A percentile compares a stretch with the other conserved stretches of the same genome.
These are phyloP conservation scores for Aspergillus costaricaensis DNA, from an alignment of 2,329 filamentous ascomycete genomes.

Conservation along the genomic window DNA sequence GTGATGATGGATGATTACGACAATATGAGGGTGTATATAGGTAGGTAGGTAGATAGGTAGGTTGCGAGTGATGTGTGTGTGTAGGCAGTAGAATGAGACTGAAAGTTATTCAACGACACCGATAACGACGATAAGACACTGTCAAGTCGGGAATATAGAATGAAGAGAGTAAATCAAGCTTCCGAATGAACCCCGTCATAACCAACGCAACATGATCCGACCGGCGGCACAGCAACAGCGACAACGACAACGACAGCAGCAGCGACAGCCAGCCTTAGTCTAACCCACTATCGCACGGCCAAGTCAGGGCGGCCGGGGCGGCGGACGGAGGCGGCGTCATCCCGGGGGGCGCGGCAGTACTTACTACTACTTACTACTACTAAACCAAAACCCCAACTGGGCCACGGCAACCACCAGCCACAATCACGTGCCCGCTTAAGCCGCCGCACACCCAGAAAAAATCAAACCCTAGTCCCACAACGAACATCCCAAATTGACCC, in stretches of 20 bases:
- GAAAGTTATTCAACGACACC: no score
- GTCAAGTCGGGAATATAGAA: no score
- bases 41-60: no score
- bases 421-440: conserved; percentile 38
- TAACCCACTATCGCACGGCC: neutral
- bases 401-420: conserved; percentile 16
- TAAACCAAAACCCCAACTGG: neutral
- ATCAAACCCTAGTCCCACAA: conserved; percentile 51
- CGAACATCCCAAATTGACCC: conserved; percentile 42
- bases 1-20: neutral
- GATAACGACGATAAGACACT: no score
- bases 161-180: no score
- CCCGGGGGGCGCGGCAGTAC: neutral
- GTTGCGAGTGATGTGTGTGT: no score
- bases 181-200: no score
- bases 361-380: no score
- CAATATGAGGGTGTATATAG: neutral
- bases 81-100: no score
- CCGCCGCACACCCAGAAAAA: conserved; percentile 35
- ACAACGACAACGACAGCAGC: neutral
- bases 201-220: no score
- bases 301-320: neutral
- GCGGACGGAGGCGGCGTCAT: conserved; percentile 13
- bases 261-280: neutral
- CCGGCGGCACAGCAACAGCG: no score